Evolutionary conservation across 495 filamentous ascomycete genomes (phyloP).

Genomic region (Trichocladium antarcticum): DNA sequence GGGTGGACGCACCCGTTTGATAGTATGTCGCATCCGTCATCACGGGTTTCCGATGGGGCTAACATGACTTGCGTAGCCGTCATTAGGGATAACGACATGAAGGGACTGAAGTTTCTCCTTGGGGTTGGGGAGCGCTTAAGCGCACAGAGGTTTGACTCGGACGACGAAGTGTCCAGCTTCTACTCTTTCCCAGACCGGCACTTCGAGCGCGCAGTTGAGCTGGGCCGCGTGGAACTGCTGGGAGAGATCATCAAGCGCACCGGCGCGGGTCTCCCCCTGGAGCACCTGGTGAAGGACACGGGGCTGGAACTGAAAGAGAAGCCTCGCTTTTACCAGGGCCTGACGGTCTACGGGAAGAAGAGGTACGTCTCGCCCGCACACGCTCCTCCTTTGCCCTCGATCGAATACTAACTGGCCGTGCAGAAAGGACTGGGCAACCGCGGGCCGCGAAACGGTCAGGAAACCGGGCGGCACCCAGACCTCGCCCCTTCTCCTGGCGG

Average conservation of each 20-base stretch:
- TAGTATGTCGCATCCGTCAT: neutral
- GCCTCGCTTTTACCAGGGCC: conserved; percentile 57
- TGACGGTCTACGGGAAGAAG: conserved; percentile 63
- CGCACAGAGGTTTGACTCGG: conserved; percentile 16
- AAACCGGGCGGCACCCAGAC: conserved; percentile 16
- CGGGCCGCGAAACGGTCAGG: conserved; percentile 34
- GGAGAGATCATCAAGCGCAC: conserved; percentile 34
- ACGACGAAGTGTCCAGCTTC: conserved; percentile 20
- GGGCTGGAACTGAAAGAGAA: conserved; percentile 49
- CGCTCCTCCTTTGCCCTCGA: neutral
- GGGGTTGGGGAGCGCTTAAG: conserved; percentile 24
- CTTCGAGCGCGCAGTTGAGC: conserved; percentile 24
- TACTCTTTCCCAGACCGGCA: conserved; percentile 24
- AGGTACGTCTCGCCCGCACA: conserved; percentile 33
- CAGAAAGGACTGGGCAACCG: conserved; percentile 44
- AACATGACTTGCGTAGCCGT: conserved; percentile 22
- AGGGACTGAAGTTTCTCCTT: conserved; percentile 30
- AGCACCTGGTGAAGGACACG: conserved; percentile 47
- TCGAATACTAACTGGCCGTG: neutral
- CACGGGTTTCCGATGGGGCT: neutral
- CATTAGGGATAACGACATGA: conserved; percentile 25
- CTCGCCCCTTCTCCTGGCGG: conserved; percentile 51
- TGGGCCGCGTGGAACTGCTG: conserved; percentile 32
- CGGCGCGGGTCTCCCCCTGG: conserved; percentile 54
- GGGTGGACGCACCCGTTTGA: conserved; percentile 10